These are phyloP conservation scores for Jimgerdemannia flammicorona DNA, from an alignment of 192 early-diverging fungal genomes.

Conservation along the genomic window DNA sequence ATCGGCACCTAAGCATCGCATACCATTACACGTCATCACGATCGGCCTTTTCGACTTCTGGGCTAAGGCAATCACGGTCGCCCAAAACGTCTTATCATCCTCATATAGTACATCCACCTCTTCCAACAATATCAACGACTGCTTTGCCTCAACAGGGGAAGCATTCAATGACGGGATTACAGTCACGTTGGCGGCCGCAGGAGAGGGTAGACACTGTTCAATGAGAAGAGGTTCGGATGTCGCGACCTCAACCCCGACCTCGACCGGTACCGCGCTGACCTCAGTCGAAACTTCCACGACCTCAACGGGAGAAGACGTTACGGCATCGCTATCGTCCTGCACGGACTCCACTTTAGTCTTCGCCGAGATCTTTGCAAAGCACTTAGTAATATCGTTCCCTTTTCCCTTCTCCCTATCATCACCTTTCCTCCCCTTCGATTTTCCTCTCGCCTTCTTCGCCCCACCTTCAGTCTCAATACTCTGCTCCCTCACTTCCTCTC, in stretches of 20 bases:
- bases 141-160: conserved; percentile 28
- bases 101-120: conserved; percentile 81
- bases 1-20: not conserved
- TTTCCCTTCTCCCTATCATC: not conserved
- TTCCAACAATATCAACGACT: conserved; percentile 78
- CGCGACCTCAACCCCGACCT: not conserved
- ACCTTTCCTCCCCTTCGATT: not conserved
- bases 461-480: not conserved
- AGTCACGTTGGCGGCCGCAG: not conserved
- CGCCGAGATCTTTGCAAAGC: not conserved
- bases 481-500: not conserved
- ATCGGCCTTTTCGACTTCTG: conserved; percentile 74
- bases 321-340: not conserved
- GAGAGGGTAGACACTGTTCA: not conserved
- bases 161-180: not conserved
- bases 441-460: not conserved
- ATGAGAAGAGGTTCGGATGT: not conserved
- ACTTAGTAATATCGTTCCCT: not conserved
- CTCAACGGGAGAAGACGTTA: not conserved
- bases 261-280: not conserved
- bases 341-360: not conserved
- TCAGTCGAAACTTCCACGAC: not conserved
- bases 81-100: conserved; percentile 78
- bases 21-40: conserved; percentile 77
- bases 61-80: conserved; percentile 61